Evolutionary conservation across 345 rosid species (phyloP), one percentile per base, ranked within the genome.

Genomic region (Nasturtium officinale): DNA sequence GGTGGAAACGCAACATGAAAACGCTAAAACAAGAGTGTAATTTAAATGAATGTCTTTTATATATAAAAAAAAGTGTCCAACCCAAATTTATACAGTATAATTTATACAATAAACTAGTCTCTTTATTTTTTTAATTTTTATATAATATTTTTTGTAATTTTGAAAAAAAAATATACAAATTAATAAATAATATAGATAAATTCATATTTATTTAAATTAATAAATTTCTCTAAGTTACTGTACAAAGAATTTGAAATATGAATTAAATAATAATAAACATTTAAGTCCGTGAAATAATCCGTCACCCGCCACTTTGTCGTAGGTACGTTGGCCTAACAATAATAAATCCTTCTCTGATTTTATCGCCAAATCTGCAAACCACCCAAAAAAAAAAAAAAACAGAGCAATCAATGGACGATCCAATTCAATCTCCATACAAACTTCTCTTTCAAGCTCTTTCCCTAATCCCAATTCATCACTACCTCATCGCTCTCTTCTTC

Each of bases 401-500:
- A 54, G 0, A 18, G 5, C 30, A 56, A 56, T 33, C 62, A 45
- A 76, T 63, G 79, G 71, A 69, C 0, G 71, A 55, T 69, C 28
- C 35, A 20, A 45, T 4, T 7, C 17, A 7, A 0, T 76, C 85
- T 65, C 86, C 90, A 0, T 89, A 87, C 82, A 65, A 61, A 1
- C 85, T 83, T 58, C 74, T 85, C 35, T 62, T 84, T 46, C 54
- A 73, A 25, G 88, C 83, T 17, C 80, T 92, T 9, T 77, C 53
- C 20, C 66, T 82, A 9, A 80, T 91, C 64, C 93, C 97, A 0
- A 50, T 71, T 50, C 85, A 73, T 5, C 96, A 87, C 62, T 91
- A 82, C 53, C 43, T 84, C 23, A 6, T 83, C 18, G 79, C 75
- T 18, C 71, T 85, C 60, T 15, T 52, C 56, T 1, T 80, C 20